Evolutionary conservation across 495 filamentous ascomycete genomes (phyloP), one percentile per base, ranked within the genome.

Genomic region (Trichoderma erinaceum): DNA sequence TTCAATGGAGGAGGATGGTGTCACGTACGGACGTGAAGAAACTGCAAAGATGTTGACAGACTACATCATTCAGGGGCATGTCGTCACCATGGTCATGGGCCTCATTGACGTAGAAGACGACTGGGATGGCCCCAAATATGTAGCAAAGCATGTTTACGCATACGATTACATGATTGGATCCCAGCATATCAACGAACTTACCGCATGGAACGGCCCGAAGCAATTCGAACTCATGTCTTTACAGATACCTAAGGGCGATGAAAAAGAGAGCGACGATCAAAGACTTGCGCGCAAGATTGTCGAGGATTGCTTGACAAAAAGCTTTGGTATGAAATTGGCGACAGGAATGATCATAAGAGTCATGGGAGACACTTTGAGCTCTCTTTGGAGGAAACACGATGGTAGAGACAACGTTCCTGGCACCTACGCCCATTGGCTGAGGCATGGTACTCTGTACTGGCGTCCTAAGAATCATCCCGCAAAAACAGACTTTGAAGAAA

Each of bases 61-160:
- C 68, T 86, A 86, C 67, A 82, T 84, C 69, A 81, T 82, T 63
- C 82, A 85, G 69, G 82, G 78, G 0, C 81, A 84, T 61, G 82
- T 77, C 12, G 78, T 82, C 66, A 79, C 76, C 13, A 70, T 81
- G 67, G 83, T 83, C 1, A 81, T 83, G 79, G 82, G 82, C 1
- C 75, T 84, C 16, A 70, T 85, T 6, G 84, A 86, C 67, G 75
- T 76, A 25, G 78, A 82, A 68, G 81, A 77, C 25, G 74, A 70
- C 2, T 87, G 85, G 84, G 75, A 87, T 70, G 85, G 85, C 27
- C 83, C 84, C 0, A 68, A 74, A 50, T 86, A 86, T 70, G 75
- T 75, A 16, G 73, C 73, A 21, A 67, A 83, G 61, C 79, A 80
- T 68, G 70, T 84, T 25, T 86, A 80, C 68, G 80, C 75, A 1